Evolutionary conservation across 2,329 filamentous ascomycete species (phyloP), one percentile per base, ranked within the genome.

Genomic region (Neofusicoccum ribis): DNA sequence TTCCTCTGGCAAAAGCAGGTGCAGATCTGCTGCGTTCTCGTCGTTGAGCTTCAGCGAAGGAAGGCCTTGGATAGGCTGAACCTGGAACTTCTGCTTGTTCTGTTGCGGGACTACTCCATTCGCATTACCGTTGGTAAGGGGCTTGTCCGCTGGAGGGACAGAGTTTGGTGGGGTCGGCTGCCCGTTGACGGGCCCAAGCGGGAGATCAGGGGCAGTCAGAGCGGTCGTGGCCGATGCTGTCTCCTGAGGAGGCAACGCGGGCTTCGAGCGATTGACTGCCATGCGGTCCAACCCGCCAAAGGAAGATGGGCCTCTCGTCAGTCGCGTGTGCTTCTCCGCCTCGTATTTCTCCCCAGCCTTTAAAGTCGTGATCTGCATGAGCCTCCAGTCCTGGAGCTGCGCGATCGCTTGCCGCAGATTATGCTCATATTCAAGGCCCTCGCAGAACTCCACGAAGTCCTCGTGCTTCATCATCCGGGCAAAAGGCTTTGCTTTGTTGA

Each of bases 401-500:
- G 85, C 69, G 66, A 99, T 97, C 43, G 95, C 95, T 73, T 96
- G 89, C 2, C 95, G 88, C 17, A 99, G 82, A 70, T 97, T 96
- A 68, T 95, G 87, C 78, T 99, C 95, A 72, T 96, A 93, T 52
- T 96, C 86, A 0, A 99, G 81, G 1, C 93, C 93, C 67, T 92
- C 89, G 70, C 89, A 91, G 70, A 98, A 89, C 11, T 89, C 87
- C 68, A 96, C 91, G 72, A 96, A 98, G 76, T 99, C 95, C 52
- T 89, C 85, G 71, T 90, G 90, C 72, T 94, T 96, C 94, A 98
- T 97, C 87, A 98, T 96, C 47, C 94, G 88, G 2, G 93, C 94
- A 72, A 97, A 97, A 0, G 95, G 95, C 72, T 99, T 99, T 5
- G 93, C 91, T 76, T 96, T 97, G 79, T 94, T 94, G 15, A 97